Conservation (phyloP, 208 protist species). For the Porcisia deanei region DNA sequence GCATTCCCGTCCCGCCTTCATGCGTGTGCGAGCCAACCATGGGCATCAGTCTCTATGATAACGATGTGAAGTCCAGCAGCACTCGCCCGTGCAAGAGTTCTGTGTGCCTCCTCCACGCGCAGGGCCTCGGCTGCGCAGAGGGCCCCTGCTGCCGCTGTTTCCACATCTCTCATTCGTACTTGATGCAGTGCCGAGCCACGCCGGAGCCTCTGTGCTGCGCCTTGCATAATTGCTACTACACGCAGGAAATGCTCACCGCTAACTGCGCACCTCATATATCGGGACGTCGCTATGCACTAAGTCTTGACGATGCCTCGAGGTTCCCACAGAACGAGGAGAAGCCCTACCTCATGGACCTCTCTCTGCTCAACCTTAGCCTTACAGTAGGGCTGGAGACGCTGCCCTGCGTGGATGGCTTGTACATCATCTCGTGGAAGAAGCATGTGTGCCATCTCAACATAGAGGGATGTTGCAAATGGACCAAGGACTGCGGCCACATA, state of each 20-base stretch:
- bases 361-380: constrained; percentile 39
- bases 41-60: constrained; percentile 50
- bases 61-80: constrained; percentile 50
- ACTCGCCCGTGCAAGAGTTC: constrained; percentile 50
- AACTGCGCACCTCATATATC: constrained; percentile 40
- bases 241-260: constrained; percentile 48
- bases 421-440: constrained; percentile 44
- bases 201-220: constrained; percentile 46
- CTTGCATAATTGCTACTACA: constrained; percentile 64
- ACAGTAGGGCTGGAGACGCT: constrained; percentile 51
- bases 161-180: constrained; percentile 41
- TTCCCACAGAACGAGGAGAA: constrained; percentile 25
- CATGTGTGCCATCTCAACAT: constrained; percentile 50
- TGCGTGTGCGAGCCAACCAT: constrained; percentile 40
- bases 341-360: constrained; percentile 39
- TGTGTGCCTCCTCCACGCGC: constrained; percentile 41
- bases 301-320: constrained; percentile 33
- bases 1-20: constrained; percentile 50
- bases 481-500: constrained; percentile 62
- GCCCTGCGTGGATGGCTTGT: constrained; percentile 27
- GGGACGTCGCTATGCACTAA: constrained; percentile 32
- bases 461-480: constrained; percentile 61
- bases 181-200: constrained; percentile 37
- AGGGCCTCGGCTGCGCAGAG: constrained; percentile 32
- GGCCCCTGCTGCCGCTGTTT: constrained; percentile 43